Evolutionary conservation across 768 basidiomycete species (phyloP).

Genomic region (Lentinula boryana): DNA sequence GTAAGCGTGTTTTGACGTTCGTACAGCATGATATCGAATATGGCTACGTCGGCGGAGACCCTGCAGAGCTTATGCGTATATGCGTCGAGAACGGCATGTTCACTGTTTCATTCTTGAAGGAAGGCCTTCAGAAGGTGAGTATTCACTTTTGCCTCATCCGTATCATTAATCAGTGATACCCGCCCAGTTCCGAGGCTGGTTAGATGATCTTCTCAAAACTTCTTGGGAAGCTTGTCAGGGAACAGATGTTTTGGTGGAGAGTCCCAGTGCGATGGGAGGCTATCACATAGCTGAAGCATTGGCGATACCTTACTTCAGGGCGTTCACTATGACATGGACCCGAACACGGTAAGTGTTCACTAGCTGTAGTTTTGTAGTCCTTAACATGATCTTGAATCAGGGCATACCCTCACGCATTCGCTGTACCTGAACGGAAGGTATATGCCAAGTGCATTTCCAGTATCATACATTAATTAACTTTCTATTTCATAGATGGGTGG

Average conservation of each 20-base stretch:
- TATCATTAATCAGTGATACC: slow-evolving; percentile 5
- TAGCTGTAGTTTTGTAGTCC: not conserved
- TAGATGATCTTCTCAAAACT: slow-evolving; percentile 91
- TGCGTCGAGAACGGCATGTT: slow-evolving; percentile 99
- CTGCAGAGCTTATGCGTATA: slow-evolving; percentile 95
- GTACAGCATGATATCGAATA: slow-evolving; percentile 91
- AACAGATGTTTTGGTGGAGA: slow-evolving; percentile 90
- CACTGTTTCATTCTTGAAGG: slow-evolving; percentile 91
- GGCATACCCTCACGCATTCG: slow-evolving; percentile 97
- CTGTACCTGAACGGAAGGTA: slow-evolving; percentile 93
- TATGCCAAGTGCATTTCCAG: slow-evolving; percentile 3
- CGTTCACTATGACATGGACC: slow-evolving; percentile 98
- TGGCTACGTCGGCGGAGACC: slow-evolving; percentile 92
- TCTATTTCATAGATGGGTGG: slow-evolving; percentile 75
- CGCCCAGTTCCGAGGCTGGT: slow-evolving; percentile 89
- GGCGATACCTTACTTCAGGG: slow-evolving; percentile 88
- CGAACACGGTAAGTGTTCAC: slow-evolving; percentile 59
- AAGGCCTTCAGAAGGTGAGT: slow-evolving; percentile 75
- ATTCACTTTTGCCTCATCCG: not conserved
- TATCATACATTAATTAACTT: slow-evolving; percentile 7
- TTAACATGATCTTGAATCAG: slow-evolving; percentile 26
- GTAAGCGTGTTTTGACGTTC: slow-evolving; percentile 2
- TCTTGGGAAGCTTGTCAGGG: slow-evolving; percentile 97
- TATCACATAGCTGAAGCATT: slow-evolving; percentile 96
- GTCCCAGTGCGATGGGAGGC: slow-evolving; percentile 96